Base-by-base conservation (phyloP, 2,329 filamentous ascomycete species). In the Fusarium nygamai region DNA sequence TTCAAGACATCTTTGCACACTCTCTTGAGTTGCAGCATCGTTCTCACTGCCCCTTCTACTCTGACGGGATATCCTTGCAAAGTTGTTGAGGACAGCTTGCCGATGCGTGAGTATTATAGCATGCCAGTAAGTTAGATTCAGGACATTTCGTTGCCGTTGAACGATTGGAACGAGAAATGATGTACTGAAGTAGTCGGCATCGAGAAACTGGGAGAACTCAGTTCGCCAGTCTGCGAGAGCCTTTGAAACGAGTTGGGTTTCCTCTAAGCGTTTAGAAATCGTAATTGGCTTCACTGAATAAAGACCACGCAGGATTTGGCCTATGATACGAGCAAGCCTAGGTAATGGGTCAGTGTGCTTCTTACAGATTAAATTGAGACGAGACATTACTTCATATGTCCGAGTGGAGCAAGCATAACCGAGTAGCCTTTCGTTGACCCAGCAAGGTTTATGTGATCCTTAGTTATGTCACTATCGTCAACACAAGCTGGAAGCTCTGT, bases 101-200 rank as follows among this genome's bases (percentile, higher is more conserved):
- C 84, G 77, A 50, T 85, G 79, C 0, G 81, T 82, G 6, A 85
- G 80, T 10, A 86, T 83, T 19, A 82, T 78, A 5, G 84, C 81
- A 58, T 86, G 84, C 82, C 83, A 85, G 53, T 83, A 85, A 3
- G 84, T 81, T 8, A 85, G 66, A 46, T 84, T 85, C 3, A 86
- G 71, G 1, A 85, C 82, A 31, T 85, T 83, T 0, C 82, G 80
- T 60, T 86, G 84, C 0, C 84, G 79, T 57, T 83, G 83, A 48
- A 83, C 84, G 11, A 85, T 83, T 3, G 83, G 82, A 6, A 82
- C 76, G 5, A 84, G 75, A 6, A 83, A 75, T 0, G 81, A 72
- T 5, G 78, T 73, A 43, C 80, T 82, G 27, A 81, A 76, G 22
- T 75, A 82, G 51, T 84, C 82, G 1, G 84, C 74, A 10, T 85